These are phyloP conservation scores for Cylindrodendrum hubeiense DNA, from an alignment of 2,329 filamentous ascomycete species.

Conservation along the genomic window DNA sequence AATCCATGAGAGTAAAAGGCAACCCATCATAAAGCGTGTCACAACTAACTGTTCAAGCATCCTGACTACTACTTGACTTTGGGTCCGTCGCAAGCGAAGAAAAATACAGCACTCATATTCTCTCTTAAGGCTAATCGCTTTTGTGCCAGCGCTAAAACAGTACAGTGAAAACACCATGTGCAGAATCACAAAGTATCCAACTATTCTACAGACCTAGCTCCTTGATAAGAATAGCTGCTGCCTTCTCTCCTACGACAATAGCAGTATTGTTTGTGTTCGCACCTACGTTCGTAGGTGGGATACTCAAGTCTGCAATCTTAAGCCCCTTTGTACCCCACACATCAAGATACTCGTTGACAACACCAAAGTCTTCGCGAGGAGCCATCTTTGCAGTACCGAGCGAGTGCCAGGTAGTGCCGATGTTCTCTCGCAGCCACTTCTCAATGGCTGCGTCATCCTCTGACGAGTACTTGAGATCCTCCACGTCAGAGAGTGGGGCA, in stretches of 20 bases:
- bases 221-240: conserved; percentile 54
- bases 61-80: neutral
- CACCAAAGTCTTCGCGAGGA: conserved; percentile 54
- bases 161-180: neutral
- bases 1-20: too few species aligned
- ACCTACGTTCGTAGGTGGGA: conserved; percentile 54
- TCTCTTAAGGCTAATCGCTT: neutral
- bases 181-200: neutral
- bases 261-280: conserved; percentile 64
- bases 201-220: conserved; percentile 46
- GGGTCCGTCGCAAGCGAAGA: neutral
- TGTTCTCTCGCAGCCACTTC: conserved; percentile 55
- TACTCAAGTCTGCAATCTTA: conserved; percentile 56
- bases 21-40: neutral
- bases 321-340: conserved; percentile 58
- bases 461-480: conserved; percentile 60
- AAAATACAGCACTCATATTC: neutral
- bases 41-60: neutral
- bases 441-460: conserved; percentile 65
- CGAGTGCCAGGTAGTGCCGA: conserved; percentile 60
- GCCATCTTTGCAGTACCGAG: conserved; percentile 61
- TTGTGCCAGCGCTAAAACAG: neutral
- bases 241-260: conserved; percentile 62
- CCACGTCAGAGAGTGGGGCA: conserved; percentile 47
- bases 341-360: conserved; percentile 50